phyloP scores from a whole-genome alignment of 257 asterid genomes.

The Mitragyna speciosa region DNA sequence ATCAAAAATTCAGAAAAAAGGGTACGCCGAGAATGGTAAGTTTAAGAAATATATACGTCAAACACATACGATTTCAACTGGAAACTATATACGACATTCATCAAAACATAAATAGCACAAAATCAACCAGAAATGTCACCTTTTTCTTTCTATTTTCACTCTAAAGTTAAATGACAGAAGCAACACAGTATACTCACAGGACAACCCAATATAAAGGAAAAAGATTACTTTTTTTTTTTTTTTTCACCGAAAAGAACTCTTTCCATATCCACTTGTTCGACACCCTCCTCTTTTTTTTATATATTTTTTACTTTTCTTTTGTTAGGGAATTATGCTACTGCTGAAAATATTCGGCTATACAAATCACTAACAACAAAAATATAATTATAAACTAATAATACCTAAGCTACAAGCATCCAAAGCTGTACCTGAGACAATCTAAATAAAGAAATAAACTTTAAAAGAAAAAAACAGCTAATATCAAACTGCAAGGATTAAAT shows the following conservation, averaged over 20 bases:
- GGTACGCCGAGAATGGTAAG: background rate
- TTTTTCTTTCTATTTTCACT: background rate
- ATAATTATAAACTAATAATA: background rate
- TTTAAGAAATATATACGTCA: background rate
- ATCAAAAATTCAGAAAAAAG: background rate
- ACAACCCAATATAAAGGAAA: background rate
- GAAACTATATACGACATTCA: background rate
- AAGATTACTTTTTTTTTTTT: background rate
- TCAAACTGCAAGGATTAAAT: background rate
- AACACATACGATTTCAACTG: background rate
- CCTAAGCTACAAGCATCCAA: background rate
- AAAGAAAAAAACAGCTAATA: background rate
- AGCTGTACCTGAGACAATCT: background rate
- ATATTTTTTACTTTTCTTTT: background rate
- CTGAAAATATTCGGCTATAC: background rate
- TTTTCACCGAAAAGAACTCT: too few species aligned
- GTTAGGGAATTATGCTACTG: background rate
- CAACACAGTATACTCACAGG: background rate
- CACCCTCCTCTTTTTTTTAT: background rate
- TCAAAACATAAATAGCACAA: background rate
- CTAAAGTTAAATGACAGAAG: background rate
- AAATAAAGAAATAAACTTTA: background rate
- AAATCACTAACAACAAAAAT: background rate
- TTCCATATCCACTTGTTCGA: background rate
- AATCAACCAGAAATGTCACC: background rate